A percentile compares a stretch with the other conserved stretches of the same genome.
Evolutionary conservation across 2,329 filamentous ascomycete species (phyloP).

Genomic region (Dothistroma pini): DNA sequence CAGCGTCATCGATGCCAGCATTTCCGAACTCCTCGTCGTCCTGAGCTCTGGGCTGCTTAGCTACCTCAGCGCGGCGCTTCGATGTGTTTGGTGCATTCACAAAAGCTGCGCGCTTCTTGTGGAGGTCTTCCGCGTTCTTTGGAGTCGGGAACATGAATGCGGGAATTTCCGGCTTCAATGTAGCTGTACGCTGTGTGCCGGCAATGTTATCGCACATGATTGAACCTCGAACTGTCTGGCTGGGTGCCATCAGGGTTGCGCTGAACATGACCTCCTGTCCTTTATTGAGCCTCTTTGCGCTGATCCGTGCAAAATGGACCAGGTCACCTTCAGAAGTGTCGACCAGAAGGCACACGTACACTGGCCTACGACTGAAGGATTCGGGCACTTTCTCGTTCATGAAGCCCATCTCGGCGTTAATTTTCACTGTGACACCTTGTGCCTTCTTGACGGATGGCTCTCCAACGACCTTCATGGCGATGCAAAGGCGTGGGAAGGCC

Average conservation of each 20-base stretch:
- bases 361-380: conserved; percentile 59
- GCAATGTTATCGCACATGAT: conserved; percentile 82
- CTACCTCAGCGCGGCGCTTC: conserved; percentile 23
- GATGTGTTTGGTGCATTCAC: conserved; percentile 27
- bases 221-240: conserved; percentile 62
- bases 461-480: conserved; percentile 51
- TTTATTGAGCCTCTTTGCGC: conserved; percentile 61
- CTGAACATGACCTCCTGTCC: conserved; percentile 59
- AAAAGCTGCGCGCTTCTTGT: background rate
- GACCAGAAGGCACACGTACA: conserved; percentile 70
- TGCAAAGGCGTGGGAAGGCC: conserved; percentile 66
- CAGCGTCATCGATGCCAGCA: conserved; percentile 51
- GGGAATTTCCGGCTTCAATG: conserved; percentile 50
- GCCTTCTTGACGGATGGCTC: conserved; percentile 39
- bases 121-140: conserved; percentile 22
- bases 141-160: conserved; percentile 41
- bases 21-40: conserved; percentile 51
- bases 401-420: conserved; percentile 68
- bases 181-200: conserved; percentile 54
- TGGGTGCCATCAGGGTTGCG: conserved; percentile 52
- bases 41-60: conserved; percentile 3
- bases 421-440: conserved; percentile 53
- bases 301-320: conserved; percentile 63
- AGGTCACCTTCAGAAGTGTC: conserved; percentile 67
- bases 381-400: conserved; percentile 61